Evolutionary conservation across 2,329 filamentous ascomycete species (phyloP).

Genomic region (Incumbomyces delicatus): DNA sequence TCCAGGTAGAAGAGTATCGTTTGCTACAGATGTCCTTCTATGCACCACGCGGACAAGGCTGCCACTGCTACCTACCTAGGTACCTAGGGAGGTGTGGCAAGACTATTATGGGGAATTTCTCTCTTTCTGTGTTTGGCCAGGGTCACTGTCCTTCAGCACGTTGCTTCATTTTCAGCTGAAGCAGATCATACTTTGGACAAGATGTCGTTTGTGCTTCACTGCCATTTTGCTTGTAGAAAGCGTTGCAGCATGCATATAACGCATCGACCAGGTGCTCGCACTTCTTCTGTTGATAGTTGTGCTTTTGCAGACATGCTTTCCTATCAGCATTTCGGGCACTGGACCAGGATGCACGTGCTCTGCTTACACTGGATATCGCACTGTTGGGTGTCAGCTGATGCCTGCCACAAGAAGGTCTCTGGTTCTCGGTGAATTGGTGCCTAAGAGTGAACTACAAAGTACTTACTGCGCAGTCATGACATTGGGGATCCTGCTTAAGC

Average conservation of each 20-base stretch:
- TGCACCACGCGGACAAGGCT: too few species aligned
- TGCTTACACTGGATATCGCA: slow-evolving; percentile 78
- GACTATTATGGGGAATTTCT: too few species aligned
- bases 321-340: not conserved
- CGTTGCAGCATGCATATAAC: slow-evolving; percentile 85
- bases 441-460: slow-evolving; percentile 26
- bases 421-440: slow-evolving; percentile 5
- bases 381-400: slow-evolving; percentile 32
- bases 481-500: slow-evolving; percentile 64
- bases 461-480: slow-evolving; percentile 73
- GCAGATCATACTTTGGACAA: slow-evolving; percentile 72
- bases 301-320: slow-evolving; percentile 71
- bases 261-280: slow-evolving; percentile 71
- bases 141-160: slow-evolving; percentile 28
- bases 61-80: too few species aligned
- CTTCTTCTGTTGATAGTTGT: slow-evolving; percentile 74
- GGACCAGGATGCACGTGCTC: not conserved
- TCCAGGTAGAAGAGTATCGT: slow-evolving; percentile 32
- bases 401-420: not conserved
- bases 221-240: slow-evolving; percentile 73
- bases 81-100: too few species aligned
- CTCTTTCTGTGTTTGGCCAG: too few species aligned
- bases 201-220: slow-evolving; percentile 66
- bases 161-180: slow-evolving; percentile 80
- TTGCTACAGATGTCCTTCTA: slow-evolving; percentile 19